A percentile compares a stretch with the other conserved stretches of the same genome.
Conservation (phyloP, 306 rosid genomes). For the Chamaecrista fasciculata region DNA sequence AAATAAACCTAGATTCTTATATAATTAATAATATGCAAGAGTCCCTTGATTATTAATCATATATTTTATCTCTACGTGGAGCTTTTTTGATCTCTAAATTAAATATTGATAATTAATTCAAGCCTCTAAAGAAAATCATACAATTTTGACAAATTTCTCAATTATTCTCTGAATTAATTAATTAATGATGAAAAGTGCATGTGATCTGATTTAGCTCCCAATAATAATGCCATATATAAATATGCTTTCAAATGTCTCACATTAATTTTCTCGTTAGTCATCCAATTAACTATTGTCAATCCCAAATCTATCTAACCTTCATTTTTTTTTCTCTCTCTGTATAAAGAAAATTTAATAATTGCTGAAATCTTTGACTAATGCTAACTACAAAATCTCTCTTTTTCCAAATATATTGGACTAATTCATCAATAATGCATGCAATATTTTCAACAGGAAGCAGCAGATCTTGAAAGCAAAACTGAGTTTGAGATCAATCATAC, state of each 20-base stretch:
- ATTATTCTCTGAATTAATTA: not conserved
- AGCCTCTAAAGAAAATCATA: not conserved
- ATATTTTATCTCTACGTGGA: too few relatives aligned
- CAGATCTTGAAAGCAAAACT: not conserved
- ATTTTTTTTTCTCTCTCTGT: slow-evolving; percentile 13
- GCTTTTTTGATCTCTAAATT: too few relatives aligned
- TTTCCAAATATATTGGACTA: not conserved
- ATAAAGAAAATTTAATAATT: slow-evolving; percentile 10
- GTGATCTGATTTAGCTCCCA: slow-evolving; percentile 18
- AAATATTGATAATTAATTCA: too few relatives aligned
- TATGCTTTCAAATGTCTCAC: not conserved
- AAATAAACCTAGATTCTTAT: too few relatives aligned
- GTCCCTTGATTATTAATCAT: too few relatives aligned
- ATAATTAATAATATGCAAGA: too few relatives aligned
- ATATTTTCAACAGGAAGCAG: not conserved
- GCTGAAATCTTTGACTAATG: slow-evolving; percentile 20
- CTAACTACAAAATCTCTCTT: not conserved
- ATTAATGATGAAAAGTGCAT: slow-evolving; percentile 22
- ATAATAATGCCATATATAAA: not conserved
- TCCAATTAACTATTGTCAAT: slow-evolving; percentile 3
- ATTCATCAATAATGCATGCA: not conserved
- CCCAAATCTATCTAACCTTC: slow-evolving; percentile 18
- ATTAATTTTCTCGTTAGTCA: not conserved
- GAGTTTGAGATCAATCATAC: too few relatives aligned
- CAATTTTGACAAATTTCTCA: not conserved